Evolutionary conservation across 179 eudicot species (phyloP).

Genomic region (Corrigiola litoralis): DNA sequence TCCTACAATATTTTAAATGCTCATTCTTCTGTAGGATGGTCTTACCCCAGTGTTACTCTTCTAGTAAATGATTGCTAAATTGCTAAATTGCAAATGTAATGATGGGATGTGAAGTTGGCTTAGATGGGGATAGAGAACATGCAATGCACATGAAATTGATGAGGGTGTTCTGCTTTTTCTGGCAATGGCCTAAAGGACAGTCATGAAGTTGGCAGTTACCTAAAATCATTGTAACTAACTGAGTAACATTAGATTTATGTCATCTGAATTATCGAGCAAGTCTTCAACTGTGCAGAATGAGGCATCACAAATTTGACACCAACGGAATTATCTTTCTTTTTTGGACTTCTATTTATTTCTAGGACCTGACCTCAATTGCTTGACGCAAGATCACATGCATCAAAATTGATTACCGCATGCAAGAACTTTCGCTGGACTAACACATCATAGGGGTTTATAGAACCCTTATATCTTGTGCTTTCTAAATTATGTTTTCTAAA

Average conservation of each 20-base stretch:
- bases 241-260: not conserved
- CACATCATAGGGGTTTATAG: too few relatives aligned
- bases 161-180: slow-evolving; percentile 1
- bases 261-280: not conserved
- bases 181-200: slow-evolving; percentile 7
- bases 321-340: not conserved
- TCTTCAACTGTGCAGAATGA: not conserved
- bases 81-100: not conserved
- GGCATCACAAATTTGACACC: not conserved
- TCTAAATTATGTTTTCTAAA: too few relatives aligned
- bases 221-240: slow-evolving; percentile 1
- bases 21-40: too few relatives aligned
- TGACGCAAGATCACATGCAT: too few relatives aligned
- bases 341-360: too few relatives aligned
- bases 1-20: too few relatives aligned
- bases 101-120: slow-evolving; percentile 1
- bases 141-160: slow-evolving; percentile 7
- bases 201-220: slow-evolving; percentile 2
- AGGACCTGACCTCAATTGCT: too few relatives aligned
- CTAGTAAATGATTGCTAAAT: too few relatives aligned
- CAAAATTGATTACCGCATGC: too few relatives aligned
- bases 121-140: not conserved
- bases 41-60: too few relatives aligned
- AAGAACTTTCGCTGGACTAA: too few relatives aligned
- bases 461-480: too few relatives aligned